Base-by-base conservation (phyloP, 139 green algal species). In the Chlorella sp. region DNA sequence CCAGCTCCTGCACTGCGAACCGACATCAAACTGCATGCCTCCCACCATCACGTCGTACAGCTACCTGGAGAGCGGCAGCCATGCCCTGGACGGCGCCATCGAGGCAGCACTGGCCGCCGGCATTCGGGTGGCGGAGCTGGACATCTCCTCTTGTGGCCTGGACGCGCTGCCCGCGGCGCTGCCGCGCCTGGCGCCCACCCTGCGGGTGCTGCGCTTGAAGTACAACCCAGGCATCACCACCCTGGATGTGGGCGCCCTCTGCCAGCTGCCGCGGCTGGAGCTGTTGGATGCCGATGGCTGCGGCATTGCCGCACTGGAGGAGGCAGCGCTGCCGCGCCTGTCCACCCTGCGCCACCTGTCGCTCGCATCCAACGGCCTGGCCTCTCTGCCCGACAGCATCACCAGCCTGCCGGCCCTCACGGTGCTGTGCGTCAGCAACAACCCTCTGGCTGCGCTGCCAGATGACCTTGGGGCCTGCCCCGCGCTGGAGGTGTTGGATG, bases 241-340 rank as follows among this genome's bases (percentile, higher is more conserved):
- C 16, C 80, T 86, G 34, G 70, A 71, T 16, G 30, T 56, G 15
- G 38, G 63, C 11, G 64, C 26, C 9, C 67, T 85, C 25, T 26
- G 26, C 18, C n/a, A 41, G 36, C 70, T 86, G 39, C 60, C 64
- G 15, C 60, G n/a, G 0, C 64, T 87, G 62, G 86, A 88, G 69
- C 81, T 91, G 13, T 79, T 97, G 38, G 95, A 98, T 74, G 70
- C 96, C 63, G 91, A 87, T 34, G 95, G 95, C 72, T 98, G 98
- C 80, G 92, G 95, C 69, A 92, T 98, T 9, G 63, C 65, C 1
- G 75, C 73, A 5, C 30, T 98, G 28, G 89, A 94, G 39, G 91
- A 93, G 23, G 75, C 32, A 56, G 86, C 97, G 21, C 63, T 84
- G 41, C 34, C 60, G 12, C 25, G 51, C 1, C 68, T 87, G 34